Percentiles rank a stretch among this genome's conserved stretches.
phyloP scores from a whole-genome alignment of 2,329 filamentous ascomycete species.

The Biscogniauxia sp. region DNA sequence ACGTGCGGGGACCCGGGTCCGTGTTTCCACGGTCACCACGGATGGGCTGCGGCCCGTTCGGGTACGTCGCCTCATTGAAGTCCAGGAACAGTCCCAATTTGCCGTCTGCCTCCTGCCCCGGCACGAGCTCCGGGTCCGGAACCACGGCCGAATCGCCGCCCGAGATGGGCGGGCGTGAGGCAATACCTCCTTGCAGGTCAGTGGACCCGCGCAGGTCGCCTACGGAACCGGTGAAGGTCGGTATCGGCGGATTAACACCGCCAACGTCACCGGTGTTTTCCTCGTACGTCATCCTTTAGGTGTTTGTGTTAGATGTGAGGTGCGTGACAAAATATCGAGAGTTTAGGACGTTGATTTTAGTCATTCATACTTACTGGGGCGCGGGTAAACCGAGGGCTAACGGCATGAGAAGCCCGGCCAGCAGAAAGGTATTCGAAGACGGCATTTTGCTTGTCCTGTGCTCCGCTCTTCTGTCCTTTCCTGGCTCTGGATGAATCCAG shows the following conservation, averaged over 20 bases:
- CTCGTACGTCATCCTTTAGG: conserved; percentile 32
- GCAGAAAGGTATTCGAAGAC: conserved; percentile 11
- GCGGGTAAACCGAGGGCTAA: conserved; percentile 13
- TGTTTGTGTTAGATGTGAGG: neutral
- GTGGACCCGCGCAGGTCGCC: conserved; percentile 42
- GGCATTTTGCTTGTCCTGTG: conserved; percentile 8
- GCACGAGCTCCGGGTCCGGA: conserved; percentile 39
- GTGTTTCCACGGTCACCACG: conserved; percentile 48
- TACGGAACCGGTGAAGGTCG: conserved; percentile 36
- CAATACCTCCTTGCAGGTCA: conserved; percentile 40
- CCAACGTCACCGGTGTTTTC: conserved; percentile 43
- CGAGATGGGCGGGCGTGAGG: conserved; percentile 36
- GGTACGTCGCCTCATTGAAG: conserved; percentile 43
- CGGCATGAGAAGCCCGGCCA: conserved; percentile 13
- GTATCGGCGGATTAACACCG: conserved; percentile 38
- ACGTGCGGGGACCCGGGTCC: conserved; percentile 52
- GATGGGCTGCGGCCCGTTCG: conserved; percentile 52
- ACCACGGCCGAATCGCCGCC: conserved; percentile 40
- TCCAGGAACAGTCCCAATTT: conserved; percentile 52
- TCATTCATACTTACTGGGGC: conserved; percentile 14
- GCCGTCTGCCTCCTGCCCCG: conserved; percentile 49
- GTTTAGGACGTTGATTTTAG: neutral
- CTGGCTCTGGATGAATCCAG: neutral
- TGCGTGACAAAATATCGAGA: neutral
- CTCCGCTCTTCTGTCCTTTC: neutral